Conservation (phyloP, 2,329 filamentous ascomycete species). For the Berkeleyomyces rouxiae region DNA sequence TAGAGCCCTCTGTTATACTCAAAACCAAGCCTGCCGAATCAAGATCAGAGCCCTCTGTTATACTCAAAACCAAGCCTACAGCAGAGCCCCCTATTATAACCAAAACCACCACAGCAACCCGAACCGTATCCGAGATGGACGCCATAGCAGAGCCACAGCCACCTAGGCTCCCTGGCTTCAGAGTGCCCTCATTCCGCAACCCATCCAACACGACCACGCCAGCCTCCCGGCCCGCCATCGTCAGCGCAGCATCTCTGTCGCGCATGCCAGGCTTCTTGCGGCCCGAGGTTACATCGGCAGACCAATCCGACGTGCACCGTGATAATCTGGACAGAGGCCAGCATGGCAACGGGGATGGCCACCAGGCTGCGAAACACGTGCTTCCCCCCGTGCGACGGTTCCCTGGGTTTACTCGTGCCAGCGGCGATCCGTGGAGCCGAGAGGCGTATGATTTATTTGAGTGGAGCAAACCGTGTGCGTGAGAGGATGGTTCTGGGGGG, state of each 20-base stretch:
- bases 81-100: not conserved
- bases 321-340: not conserved
- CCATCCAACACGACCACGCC: not conserved
- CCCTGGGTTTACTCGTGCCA: constrained; percentile 9
- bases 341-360: not conserved
- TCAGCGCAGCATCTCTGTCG: not conserved
- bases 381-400: constrained; percentile 5
- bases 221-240: not conserved
- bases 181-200: not conserved
- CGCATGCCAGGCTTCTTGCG: not conserved
- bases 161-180: not conserved
- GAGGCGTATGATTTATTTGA: constrained; percentile 22
- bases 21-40: not conserved
- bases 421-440: constrained; percentile 21
- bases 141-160: not conserved
- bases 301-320: not conserved
- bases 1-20: not conserved
- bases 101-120: not conserved
- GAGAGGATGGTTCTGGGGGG: not conserved
- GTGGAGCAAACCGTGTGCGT: constrained; percentile 14
- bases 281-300: not conserved
- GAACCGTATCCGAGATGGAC: not conserved
- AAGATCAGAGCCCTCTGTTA: not conserved
- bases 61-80: not conserved
- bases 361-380: not conserved